A percentile compares a stretch with the other conserved stretches of the same genome.
These are phyloP conservation scores for Nannochloropsis salina DNA, from an alignment of 108 stramenopile species.

Conservation along the genomic window DNA sequence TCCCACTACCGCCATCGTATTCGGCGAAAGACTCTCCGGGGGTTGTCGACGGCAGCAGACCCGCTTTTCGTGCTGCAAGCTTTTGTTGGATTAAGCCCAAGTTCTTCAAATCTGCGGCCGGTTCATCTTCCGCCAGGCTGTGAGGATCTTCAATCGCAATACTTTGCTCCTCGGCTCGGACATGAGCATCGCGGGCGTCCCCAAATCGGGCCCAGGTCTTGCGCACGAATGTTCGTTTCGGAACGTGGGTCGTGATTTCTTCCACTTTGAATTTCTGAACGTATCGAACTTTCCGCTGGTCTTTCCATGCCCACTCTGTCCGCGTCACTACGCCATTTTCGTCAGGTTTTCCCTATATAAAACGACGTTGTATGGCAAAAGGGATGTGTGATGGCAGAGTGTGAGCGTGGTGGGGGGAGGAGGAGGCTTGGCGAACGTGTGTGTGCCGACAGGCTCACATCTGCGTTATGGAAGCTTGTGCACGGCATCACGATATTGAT, in stretches of 20 bases:
- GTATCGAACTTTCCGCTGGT: not conserved
- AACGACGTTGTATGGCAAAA: not conserved
- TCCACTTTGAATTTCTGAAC: not conserved
- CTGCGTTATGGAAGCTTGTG: too few species aligned
- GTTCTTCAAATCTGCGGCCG: not conserved
- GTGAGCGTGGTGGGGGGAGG: not conserved
- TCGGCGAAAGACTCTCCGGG: not conserved
- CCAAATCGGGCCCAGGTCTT: slow-evolving; percentile 19
- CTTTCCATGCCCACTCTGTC: not conserved
- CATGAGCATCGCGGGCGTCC: slow-evolving; percentile 15
- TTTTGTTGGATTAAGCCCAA: slow-evolving; percentile 18
- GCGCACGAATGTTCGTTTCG: not conserved
- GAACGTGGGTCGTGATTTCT: not conserved
- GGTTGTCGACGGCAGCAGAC: not conserved
- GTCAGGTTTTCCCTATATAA: not conserved
- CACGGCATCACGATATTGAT: too few species aligned
- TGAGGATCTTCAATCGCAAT: not conserved
- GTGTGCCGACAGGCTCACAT: too few species aligned
- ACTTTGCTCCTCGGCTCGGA: not conserved
- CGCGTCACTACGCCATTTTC: not conserved
- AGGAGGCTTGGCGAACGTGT: not conserved
- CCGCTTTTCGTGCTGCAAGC: not conserved
- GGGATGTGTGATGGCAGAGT: not conserved
- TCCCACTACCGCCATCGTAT: not conserved
- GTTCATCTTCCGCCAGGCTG: not conserved